phyloP scores from a whole-genome alignment of 495 filamentous ascomycete genomes.

The Parathielavia appendiculata region DNA sequence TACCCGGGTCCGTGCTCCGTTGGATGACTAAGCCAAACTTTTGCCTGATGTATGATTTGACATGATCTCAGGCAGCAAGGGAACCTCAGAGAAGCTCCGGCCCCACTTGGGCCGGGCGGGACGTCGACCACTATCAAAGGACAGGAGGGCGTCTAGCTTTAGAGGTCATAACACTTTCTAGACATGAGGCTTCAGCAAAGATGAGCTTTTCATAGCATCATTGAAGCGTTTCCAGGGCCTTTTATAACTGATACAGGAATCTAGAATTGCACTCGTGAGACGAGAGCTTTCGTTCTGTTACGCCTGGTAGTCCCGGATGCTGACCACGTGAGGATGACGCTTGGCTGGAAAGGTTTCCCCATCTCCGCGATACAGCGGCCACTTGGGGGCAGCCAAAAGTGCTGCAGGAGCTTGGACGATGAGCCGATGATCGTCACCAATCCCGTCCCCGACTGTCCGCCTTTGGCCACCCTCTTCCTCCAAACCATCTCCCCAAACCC shows the following conservation, averaged over 20 bases:
- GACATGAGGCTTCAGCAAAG: too few relatives aligned
- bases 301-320: neutral
- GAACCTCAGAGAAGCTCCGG: neutral
- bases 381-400: slow-evolving; percentile 17
- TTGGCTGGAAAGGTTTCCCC: slow-evolving; percentile 15
- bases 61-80: neutral
- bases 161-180: too few relatives aligned
- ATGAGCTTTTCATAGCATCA: too few relatives aligned
- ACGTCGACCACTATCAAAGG: neutral
- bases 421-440: slow-evolving; percentile 32
- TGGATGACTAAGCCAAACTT: neutral
- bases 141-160: too few relatives aligned
- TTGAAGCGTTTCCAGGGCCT: too few relatives aligned
- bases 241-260: too few relatives aligned
- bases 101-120: neutral
- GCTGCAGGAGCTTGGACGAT: slow-evolving; percentile 12
- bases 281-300: slow-evolving; percentile 4
- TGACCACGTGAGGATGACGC: slow-evolving; percentile 23
- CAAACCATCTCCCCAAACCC: slow-evolving; percentile 7
- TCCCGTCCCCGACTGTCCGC: slow-evolving; percentile 19
- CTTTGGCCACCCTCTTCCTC: slow-evolving; percentile 16
- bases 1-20: neutral
- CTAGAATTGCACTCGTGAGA: too few relatives aligned
- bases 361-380: slow-evolving; percentile 11
- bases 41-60: neutral